Evolutionary conservation across 1,284 basidiomycete species (phyloP).

Genomic region (Cryptococcus sp.): DNA sequence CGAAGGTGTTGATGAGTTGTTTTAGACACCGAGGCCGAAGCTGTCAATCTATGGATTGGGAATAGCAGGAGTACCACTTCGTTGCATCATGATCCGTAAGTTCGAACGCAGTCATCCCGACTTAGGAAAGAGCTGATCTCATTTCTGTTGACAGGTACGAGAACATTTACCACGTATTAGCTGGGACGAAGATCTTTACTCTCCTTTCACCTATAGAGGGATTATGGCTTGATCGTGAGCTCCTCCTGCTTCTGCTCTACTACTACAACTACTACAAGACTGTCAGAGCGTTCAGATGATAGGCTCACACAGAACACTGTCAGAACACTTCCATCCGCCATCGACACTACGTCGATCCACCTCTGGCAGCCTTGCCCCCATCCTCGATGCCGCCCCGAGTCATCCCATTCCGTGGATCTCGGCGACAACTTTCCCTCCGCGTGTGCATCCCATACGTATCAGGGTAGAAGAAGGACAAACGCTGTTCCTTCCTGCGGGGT

Average conservation of each 20-base stretch:
- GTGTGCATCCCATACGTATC: conserved; percentile 67
- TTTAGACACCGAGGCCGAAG: conserved; percentile 64
- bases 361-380: conserved; percentile 14
- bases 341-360: conserved; percentile 35
- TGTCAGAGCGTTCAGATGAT: too few relatives aligned
- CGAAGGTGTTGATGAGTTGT: not conserved
- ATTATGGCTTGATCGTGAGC: conserved; percentile 73
- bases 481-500: conserved; percentile 83
- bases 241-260: too few relatives aligned
- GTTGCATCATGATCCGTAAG: conserved; percentile 67
- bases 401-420: conserved; percentile 66
- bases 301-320: not conserved
- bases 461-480: conserved; percentile 71
- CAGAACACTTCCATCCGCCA: conserved; percentile 41
- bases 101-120: too few relatives aligned
- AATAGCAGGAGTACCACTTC: conserved; percentile 73
- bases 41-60: conserved; percentile 90
- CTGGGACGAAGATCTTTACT: conserved; percentile 80
- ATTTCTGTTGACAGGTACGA: conserved; percentile 62
- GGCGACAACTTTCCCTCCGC: conserved; percentile 59
- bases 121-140: not conserved
- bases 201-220: conserved; percentile 82
- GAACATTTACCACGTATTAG: conserved; percentile 83
- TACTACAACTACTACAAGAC: too few relatives aligned
- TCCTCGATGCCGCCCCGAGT: conserved; percentile 54